Base-by-base conservation (phyloP, 129 eudicot genomes). In the Oenanthe sinensis region DNA sequence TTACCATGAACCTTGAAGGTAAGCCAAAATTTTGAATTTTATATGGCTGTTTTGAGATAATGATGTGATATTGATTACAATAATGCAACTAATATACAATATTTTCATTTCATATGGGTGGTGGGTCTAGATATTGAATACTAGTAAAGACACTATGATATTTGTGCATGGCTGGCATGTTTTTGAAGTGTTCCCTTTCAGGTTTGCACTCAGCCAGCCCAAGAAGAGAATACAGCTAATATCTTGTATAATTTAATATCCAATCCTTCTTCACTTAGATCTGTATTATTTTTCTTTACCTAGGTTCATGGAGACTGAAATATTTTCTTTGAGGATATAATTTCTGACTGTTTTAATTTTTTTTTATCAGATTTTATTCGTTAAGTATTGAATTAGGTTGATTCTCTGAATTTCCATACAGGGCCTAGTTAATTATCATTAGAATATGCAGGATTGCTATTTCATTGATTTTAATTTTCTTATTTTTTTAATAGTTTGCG, bases 101-200 rank as follows among this genome's bases (percentile, higher is more conserved):
- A 58, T n/a, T 58, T 58, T 33, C n/a, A 4, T 14, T 70, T 7
- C 74, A 14, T 36, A 70, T 70, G 74, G 44, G 24, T 36, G 44
- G 74, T 70, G 47, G 74, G 37, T 70, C 42, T 28, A 67, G 74
- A 39, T 30, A 15, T 15, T 30, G 37, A 67, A 24, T 11, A 33
- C 37, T 30, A 26, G 47, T 42, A 69, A 14, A 42, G n/a, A 33
- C 24, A 70, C 37, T 70, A 65, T 65, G 39, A 65, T 28, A 65
- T 65, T 9, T 7, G 74, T 70, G 74, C 74, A 70, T 7, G 47
- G 45, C 44, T 33, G 74, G 47, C 75, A 63, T 78, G 81, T 62
- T 62, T 42, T 19, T 14, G 2, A 50, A 63, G 22, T 77, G 80
- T 58, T 77, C 20, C 71, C 80, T 26, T 19, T 54, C 10, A 37